Evolutionary conservation across 169 alveolate genomes (phyloP).

Genomic region (Eimeria maxima): DNA sequence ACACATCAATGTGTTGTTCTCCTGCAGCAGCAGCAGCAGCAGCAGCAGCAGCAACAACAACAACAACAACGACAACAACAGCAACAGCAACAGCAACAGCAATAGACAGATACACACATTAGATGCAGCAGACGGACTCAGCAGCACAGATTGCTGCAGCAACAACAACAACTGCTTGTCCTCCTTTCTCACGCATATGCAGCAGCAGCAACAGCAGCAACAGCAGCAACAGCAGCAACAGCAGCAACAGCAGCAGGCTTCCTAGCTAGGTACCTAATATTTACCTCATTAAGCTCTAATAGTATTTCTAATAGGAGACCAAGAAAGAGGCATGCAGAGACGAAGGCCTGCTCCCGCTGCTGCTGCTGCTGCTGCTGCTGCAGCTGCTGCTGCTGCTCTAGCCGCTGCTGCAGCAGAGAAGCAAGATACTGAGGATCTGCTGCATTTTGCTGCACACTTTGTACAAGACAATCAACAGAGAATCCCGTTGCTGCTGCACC

Average conservation of each 20-base stretch:
- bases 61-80: not conserved
- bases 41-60: not conserved
- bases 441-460: not conserved
- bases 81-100: conserved; percentile 33
- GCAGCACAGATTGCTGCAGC: too few species aligned
- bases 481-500: conserved; percentile 1
- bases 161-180: too few species aligned
- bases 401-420: conserved; percentile 7
- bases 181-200: too few species aligned
- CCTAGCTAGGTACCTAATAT: not conserved
- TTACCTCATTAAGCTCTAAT: conserved; percentile 35
- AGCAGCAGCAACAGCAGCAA: too few species aligned
- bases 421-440: not conserved
- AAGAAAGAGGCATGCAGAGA: conserved; percentile 43
- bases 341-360: conserved; percentile 64
- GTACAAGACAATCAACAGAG: not conserved
- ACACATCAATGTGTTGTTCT: conserved; percentile 28
- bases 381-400: conserved; percentile 51
- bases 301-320: conserved; percentile 20
- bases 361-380: conserved; percentile 27
- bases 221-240: too few species aligned
- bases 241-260: too few species aligned
- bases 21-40: conserved; percentile 49
- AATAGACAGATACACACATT: not conserved
- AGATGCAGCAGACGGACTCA: too few species aligned